These are phyloP conservation scores for Exophiala bonariae DNA, from an alignment of 2,329 filamentous ascomycete genomes.

Conservation along the genomic window DNA sequence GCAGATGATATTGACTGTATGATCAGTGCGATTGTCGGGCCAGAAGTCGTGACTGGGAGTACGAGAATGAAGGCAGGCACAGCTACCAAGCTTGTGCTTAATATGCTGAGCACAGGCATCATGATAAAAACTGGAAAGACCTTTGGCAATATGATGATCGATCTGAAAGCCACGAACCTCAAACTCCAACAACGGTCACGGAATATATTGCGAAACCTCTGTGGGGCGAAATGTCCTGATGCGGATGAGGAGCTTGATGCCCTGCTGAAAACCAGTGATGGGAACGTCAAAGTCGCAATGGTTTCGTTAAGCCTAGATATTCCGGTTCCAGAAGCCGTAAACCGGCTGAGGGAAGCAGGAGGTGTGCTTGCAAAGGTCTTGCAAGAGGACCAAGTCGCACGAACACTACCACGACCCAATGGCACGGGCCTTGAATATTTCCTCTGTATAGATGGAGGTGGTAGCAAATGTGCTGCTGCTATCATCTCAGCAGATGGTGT, in stretches of 20 bases:
- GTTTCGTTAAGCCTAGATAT: conserved; percentile 30
- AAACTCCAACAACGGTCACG: conserved; percentile 39
- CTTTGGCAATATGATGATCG: conserved; percentile 44
- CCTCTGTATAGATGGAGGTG: conserved; percentile 45
- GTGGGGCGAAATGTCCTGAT: conserved; percentile 19
- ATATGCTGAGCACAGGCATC: conserved; percentile 46
- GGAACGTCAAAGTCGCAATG: conserved; percentile 38
- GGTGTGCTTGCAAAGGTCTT: conserved; percentile 30
- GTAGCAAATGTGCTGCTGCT: conserved; percentile 44
- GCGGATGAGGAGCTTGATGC: conserved; percentile 31
- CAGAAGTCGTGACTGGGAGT: conserved; percentile 48
- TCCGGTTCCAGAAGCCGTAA: conserved; percentile 29
- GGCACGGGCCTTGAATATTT: conserved; percentile 22
- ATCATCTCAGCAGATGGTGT: conserved; percentile 31
- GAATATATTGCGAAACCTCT: conserved; percentile 35
- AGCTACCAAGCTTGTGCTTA: conserved; percentile 46
- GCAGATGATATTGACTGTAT: conserved; percentile 33
- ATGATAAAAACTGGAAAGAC: conserved; percentile 46
- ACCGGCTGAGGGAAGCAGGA: conserved; percentile 25
- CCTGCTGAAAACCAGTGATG: conserved; percentile 30
- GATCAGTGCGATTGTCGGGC: conserved; percentile 42
- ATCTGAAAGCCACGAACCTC: conserved; percentile 39
- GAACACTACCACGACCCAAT: background rate
- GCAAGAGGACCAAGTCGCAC: conserved; percentile 5
- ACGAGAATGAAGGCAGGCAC: conserved; percentile 49